These are phyloP conservation scores for Anisodus acutangulus DNA, from an alignment of 257 asterid genomes.

Conservation along the genomic window DNA sequence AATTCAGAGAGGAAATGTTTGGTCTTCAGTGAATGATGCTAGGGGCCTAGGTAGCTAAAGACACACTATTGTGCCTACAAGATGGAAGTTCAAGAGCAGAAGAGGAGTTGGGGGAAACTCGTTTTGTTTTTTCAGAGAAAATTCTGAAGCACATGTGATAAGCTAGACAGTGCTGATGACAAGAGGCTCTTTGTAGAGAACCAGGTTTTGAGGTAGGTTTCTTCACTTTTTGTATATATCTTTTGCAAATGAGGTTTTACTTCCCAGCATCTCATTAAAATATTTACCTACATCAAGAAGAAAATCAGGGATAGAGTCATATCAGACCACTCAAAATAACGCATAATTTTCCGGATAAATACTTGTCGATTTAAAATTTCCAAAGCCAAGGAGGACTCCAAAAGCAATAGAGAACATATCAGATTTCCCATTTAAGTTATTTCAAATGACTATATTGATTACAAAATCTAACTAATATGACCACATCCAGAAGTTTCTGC, in stretches of 20 bases:
- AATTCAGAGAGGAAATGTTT: not conserved
- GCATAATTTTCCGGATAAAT: slow-evolving; percentile 15
- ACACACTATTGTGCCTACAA: not conserved
- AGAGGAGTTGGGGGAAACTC: not conserved
- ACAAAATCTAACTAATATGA: not conserved
- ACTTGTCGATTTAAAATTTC: not conserved
- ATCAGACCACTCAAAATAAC: not conserved
- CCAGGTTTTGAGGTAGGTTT: not conserved
- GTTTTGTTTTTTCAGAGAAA: not conserved
- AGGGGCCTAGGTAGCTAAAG: not conserved
- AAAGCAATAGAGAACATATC: not conserved
- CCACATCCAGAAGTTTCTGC: slow-evolving; percentile 8
- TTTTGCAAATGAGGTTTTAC: too few relatives aligned
- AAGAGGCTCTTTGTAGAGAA: not conserved
- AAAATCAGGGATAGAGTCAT: not conserved
- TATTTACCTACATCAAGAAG: not conserved
- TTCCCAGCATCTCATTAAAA: too few relatives aligned
- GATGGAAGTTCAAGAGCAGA: not conserved
- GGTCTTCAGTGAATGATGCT: not conserved
- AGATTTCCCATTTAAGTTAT: not conserved
- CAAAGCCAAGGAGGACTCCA: not conserved
- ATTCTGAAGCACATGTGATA: not conserved
- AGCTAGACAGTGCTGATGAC: not conserved
- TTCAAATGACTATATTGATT: not conserved
- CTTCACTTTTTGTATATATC: not conserved